Conservation (phyloP, 768 basidiomycete genomes). For the Jaapia argillacea region DNA sequence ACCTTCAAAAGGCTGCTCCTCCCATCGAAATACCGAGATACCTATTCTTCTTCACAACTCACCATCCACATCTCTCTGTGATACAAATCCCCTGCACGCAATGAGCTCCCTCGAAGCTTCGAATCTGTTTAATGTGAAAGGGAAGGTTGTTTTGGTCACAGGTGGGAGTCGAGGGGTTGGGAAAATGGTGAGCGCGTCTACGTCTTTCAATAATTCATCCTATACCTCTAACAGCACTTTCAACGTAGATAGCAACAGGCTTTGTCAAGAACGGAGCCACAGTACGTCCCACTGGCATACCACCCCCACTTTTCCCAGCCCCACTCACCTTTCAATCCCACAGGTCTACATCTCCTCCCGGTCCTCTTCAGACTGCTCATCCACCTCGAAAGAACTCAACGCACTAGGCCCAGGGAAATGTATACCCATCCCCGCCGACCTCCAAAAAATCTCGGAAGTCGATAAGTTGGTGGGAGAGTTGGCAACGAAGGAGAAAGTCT, state of each 20-base stretch:
- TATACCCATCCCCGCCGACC: constrained; percentile 41
- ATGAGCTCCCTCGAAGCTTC: constrained; percentile 28
- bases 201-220: constrained; percentile 7
- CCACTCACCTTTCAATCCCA: background rate
- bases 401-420: constrained; percentile 44
- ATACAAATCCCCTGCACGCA: too few relatives aligned
- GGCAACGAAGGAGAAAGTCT: constrained; percentile 35
- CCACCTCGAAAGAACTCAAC: constrained; percentile 41
- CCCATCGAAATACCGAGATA: too few relatives aligned
- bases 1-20: too few relatives aligned
- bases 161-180: constrained; percentile 61
- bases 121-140: constrained; percentile 39
- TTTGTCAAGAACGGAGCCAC: constrained; percentile 54
- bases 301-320: background rate
- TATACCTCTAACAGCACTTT: background rate
- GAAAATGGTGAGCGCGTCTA: constrained; percentile 35
- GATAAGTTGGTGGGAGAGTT: constrained; percentile 41
- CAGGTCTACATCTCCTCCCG: constrained; percentile 59
- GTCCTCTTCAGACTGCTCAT: constrained; percentile 37
- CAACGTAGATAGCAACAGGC: constrained; percentile 45
- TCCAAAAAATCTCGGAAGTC: constrained; percentile 44
- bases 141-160: constrained; percentile 48
- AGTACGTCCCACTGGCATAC: constrained; percentile 17
- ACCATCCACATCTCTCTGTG: too few relatives aligned
- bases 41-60: too few relatives aligned